Conservation (phyloP, 208 protist species). For the Angomonas ambiguus region DNA sequence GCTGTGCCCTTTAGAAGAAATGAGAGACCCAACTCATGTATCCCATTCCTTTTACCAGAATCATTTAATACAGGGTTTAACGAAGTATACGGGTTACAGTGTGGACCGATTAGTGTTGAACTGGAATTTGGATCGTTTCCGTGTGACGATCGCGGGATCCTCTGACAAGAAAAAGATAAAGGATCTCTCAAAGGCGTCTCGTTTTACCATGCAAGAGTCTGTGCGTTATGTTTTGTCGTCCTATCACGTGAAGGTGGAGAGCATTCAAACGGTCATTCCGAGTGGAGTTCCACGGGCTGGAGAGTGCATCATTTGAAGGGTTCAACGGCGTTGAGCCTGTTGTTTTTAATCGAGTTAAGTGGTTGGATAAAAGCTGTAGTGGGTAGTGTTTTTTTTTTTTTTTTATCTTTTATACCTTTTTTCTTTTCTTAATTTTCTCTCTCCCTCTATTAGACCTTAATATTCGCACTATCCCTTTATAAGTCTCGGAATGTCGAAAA, state of each 20-base stretch:
- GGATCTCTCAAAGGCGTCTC: slow-evolving; percentile 77
- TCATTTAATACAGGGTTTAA: slow-evolving; percentile 32
- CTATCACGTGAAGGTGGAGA: slow-evolving; percentile 25
- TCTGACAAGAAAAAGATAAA: slow-evolving; percentile 73
- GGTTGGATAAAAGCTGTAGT: too few species aligned
- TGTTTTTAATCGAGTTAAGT: not conserved
- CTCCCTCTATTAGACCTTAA: not conserved
- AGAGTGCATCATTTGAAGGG: not conserved
- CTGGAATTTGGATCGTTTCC: slow-evolving; percentile 71
- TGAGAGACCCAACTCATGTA: slow-evolving; percentile 48
- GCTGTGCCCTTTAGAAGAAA: slow-evolving; percentile 84
- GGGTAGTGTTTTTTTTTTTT: slow-evolving; percentile 7
- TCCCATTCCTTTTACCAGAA: slow-evolving; percentile 36
- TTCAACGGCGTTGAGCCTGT: not conserved
- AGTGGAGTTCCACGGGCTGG: not conserved
- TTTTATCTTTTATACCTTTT: not conserved
- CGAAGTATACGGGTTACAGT: slow-evolving; percentile 62
- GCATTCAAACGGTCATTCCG: not conserved
- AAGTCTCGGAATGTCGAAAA: slow-evolving; percentile 17
- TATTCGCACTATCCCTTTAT: not conserved
- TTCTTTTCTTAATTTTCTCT: not conserved
- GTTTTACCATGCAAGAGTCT: slow-evolving; percentile 55
- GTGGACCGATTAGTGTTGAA: slow-evolving; percentile 71
- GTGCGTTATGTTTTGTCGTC: slow-evolving; percentile 51
- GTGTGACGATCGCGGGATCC: slow-evolving; percentile 81